Conservation (phyloP, 169 alveolate genomes). For the Cryptosporidium sp. region DNA sequence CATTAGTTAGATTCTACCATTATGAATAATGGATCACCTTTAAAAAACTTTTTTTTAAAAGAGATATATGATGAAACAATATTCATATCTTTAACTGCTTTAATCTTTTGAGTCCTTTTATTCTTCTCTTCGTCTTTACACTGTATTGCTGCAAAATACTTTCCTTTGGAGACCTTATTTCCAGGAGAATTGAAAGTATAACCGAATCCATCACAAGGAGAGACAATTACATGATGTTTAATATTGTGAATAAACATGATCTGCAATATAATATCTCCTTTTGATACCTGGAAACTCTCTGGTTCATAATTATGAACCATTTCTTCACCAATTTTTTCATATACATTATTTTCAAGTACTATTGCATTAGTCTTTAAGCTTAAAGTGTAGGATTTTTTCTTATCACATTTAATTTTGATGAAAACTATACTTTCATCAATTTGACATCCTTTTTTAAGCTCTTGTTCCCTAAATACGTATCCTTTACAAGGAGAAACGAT, state of each 20-base stretch:
- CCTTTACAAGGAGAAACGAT: conserved; percentile 64
- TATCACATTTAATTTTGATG: conserved; percentile 20
- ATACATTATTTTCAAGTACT: conserved; percentile 19
- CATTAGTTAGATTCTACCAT: conserved; percentile 32
- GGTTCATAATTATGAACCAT: background rate
- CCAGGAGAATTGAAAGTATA: conserved; percentile 59
- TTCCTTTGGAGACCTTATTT: conserved; percentile 23
- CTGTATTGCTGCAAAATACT: conserved; percentile 62
- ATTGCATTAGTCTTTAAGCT: background rate
- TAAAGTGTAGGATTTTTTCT: background rate
- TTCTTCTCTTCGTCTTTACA: conserved; percentile 44
- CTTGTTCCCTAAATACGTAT: background rate
- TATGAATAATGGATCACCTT: conserved; percentile 51
- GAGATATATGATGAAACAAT: conserved; percentile 44
- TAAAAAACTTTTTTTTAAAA: conserved; percentile 37
- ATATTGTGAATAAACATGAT: conserved; percentile 48
- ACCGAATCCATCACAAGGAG: conserved; percentile 66
- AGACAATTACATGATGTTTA: conserved; percentile 31
- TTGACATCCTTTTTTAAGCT: conserved; percentile 34
- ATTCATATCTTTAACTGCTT: conserved; percentile 36
- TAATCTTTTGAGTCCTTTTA: conserved; percentile 45
- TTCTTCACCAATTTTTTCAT: background rate
- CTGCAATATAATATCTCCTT: conserved; percentile 32
- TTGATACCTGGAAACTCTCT: conserved; percentile 9
- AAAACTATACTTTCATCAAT: background rate